These are phyloP conservation scores for Antrodiella citrinella DNA, from an alignment of 768 basidiomycete species.

Conservation along the genomic window DNA sequence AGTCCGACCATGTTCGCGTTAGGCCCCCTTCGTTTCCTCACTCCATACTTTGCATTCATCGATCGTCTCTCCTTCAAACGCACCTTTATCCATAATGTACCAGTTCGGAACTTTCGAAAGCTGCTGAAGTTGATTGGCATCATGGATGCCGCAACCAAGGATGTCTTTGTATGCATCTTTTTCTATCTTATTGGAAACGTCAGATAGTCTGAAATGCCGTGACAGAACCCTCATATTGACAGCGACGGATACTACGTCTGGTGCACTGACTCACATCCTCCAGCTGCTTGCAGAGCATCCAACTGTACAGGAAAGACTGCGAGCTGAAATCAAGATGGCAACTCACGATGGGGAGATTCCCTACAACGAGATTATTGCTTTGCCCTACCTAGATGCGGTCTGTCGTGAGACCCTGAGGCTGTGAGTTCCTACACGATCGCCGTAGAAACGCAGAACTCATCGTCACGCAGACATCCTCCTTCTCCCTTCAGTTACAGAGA, in stretches of 20 bases:
- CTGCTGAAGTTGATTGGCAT: slow-evolving; percentile 27
- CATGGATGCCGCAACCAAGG: slow-evolving; percentile 27
- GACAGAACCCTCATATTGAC: not conserved
- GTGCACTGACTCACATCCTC: slow-evolving; percentile 13
- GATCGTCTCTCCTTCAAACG: slow-evolving; percentile 21
- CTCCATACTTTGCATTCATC: slow-evolving; percentile 6
- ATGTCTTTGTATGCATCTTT: slow-evolving; percentile 18
- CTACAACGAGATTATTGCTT: slow-evolving; percentile 9
- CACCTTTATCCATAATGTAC: slow-evolving; percentile 24
- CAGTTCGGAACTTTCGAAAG: slow-evolving; percentile 22
- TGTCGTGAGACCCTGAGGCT: slow-evolving; percentile 39
- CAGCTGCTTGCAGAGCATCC: slow-evolving; percentile 31
- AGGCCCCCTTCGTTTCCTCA: not conserved
- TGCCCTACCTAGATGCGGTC: slow-evolving; percentile 62
- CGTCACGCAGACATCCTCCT: not conserved
- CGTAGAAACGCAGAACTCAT: not conserved
- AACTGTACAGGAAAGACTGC: slow-evolving; percentile 29
- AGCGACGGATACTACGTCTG: slow-evolving; percentile 1
- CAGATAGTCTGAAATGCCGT: slow-evolving; percentile 19
- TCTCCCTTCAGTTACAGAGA: not conserved
- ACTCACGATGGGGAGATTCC: slow-evolving; percentile 25
- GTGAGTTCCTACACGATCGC: slow-evolving; percentile 8
- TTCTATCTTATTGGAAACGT: not conserved
- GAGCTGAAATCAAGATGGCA: slow-evolving; percentile 27
- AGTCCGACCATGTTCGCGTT: not conserved